These are phyloP conservation scores for Boechera retrofracta DNA, from an alignment of 345 rosid species.

Conservation along the genomic window DNA sequence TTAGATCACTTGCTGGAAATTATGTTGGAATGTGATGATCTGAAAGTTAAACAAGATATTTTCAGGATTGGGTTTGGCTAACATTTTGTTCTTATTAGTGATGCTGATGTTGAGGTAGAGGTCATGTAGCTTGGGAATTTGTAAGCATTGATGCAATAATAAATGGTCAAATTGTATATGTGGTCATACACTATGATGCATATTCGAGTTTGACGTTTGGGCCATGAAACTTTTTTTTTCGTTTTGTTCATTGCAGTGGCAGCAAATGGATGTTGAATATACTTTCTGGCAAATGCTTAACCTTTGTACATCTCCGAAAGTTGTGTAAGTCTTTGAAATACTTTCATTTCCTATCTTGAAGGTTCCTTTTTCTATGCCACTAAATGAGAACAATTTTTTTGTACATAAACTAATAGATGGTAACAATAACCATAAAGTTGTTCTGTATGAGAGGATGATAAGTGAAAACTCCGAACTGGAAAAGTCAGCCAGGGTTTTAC, in stretches of 20 bases:
- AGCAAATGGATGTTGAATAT: conserved; percentile 99
- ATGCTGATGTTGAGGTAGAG: conserved; percentile 10
- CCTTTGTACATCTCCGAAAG: conserved; percentile 96
- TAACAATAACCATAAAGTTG: neutral
- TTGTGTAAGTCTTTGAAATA: conserved; percentile 68
- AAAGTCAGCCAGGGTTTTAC: neutral
- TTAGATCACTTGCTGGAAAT: conserved; percentile 3
- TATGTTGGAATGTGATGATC: conserved; percentile 19
- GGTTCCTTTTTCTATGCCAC: neutral
- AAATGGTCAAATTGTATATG: conserved; percentile 6
- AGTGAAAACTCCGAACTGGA: neutral
- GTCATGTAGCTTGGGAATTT: conserved; percentile 28
- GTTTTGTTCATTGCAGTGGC: conserved; percentile 72
- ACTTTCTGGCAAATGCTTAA: conserved; percentile 99
- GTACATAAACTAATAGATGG: neutral
- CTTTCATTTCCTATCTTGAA: neutral
- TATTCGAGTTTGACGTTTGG: conserved; percentile 4
- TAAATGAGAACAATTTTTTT: neutral
- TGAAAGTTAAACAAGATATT: neutral
- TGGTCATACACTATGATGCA: conserved; percentile 7
- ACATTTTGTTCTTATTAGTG: conserved; percentile 24
- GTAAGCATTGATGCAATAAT: conserved; percentile 6
- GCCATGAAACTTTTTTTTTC: neutral
- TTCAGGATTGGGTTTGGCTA: conserved; percentile 9
- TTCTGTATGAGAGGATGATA: neutral